These are phyloP conservation scores for Penicillium digitatum DNA, from an alignment of 2,329 filamentous ascomycete species.

Conservation along the genomic window DNA sequence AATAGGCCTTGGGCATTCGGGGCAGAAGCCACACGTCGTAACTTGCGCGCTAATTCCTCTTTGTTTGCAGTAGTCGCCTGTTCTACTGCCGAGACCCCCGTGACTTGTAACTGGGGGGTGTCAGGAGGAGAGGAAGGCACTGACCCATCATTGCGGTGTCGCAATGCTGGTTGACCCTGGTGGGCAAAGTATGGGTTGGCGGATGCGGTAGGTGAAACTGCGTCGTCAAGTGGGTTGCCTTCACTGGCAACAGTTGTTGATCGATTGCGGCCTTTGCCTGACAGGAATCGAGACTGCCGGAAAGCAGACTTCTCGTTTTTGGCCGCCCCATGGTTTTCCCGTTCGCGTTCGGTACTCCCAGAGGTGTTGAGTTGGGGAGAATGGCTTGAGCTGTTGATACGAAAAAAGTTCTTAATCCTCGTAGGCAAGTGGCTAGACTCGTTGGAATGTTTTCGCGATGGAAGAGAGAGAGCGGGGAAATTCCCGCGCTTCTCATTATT, in stretches of 20 bases:
- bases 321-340: constrained; percentile 44
- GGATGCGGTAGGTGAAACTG: constrained; percentile 83
- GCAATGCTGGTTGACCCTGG: constrained; percentile 85
- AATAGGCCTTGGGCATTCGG: constrained; percentile 96
- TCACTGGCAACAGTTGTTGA: constrained; percentile 90
- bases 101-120: constrained; percentile 73
- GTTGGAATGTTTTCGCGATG: constrained; percentile 44
- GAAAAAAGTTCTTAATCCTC: constrained; percentile 67
- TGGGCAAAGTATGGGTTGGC: constrained; percentile 98
- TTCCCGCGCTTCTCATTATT: constrained; percentile 45
- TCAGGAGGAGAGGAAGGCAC: constrained; percentile 90
- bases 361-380: constrained; percentile 36
- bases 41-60: constrained; percentile 87
- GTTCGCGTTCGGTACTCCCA: constrained; percentile 28
- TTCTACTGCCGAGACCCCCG: constrained; percentile 62
- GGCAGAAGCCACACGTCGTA: constrained; percentile 90
- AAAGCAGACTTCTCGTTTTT: constrained; percentile 66
- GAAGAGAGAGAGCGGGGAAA: constrained; percentile 45
- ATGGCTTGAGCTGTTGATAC: constrained; percentile 56
- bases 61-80: constrained; percentile 75
- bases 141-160: constrained; percentile 92
- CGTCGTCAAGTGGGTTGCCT: constrained; percentile 83
- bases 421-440: constrained; percentile 54
- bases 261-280: constrained; percentile 78
- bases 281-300: constrained; percentile 84